Conservation (phyloP, 345 rosid genomes). For the Cardiospermum halicacabum region DNA sequence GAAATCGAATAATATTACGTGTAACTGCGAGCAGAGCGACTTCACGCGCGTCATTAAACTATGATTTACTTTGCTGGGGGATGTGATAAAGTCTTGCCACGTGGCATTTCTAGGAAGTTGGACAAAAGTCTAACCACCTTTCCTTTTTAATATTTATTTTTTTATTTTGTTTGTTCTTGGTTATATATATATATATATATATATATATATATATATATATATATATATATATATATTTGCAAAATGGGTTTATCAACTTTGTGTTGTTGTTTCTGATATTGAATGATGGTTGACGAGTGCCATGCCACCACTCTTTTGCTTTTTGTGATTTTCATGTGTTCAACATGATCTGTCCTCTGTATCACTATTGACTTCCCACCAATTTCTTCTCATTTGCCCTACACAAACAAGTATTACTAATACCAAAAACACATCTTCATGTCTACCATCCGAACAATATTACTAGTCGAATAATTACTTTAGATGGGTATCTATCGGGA, state of each 20-base stretch:
- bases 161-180: not conserved
- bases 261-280: not conserved
- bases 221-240: not conserved
- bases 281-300: not conserved
- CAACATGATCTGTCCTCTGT: not conserved
- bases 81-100: slow-evolving; percentile 10
- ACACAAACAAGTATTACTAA: no score
- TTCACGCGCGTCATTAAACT: slow-evolving; percentile 30
- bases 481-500: not conserved
- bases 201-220: not conserved
- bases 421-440: no score
- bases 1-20: slow-evolving; percentile 22
- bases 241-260: not conserved
- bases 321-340: not conserved
- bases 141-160: not conserved
- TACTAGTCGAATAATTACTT: no score
- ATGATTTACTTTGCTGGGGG: slow-evolving; percentile 5
- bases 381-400: not conserved
- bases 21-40: slow-evolving; percentile 16
- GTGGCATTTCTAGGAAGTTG: slow-evolving; percentile 26
- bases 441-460: not conserved
- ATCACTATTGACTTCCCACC: not conserved
- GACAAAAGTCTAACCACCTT: slow-evolving; percentile 16
- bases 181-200: not conserved
- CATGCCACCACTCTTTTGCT: not conserved